Conservation (phyloP, 2,329 filamentous ascomycete genomes). For the Fusarium hostae region DNA sequence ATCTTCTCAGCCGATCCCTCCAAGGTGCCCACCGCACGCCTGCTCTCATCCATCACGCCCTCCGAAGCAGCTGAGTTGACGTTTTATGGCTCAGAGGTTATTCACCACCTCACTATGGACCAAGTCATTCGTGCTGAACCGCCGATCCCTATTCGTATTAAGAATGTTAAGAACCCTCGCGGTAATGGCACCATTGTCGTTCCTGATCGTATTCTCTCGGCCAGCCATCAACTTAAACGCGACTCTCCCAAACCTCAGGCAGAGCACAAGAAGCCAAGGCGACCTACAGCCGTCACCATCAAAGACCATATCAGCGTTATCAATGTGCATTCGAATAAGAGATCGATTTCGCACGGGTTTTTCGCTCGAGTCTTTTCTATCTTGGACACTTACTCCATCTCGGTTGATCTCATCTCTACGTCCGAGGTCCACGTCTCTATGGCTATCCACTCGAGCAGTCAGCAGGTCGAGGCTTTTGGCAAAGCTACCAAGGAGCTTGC, state of each 20-base stretch:
- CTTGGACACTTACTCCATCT: slow-evolving; percentile 85
- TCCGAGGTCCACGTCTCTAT: slow-evolving; percentile 98
- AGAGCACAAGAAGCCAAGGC: slow-evolving; percentile 68
- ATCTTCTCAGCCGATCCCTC: slow-evolving; percentile 88
- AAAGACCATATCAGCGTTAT: slow-evolving; percentile 97
- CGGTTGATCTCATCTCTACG: slow-evolving; percentile 95
- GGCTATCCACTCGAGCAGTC: slow-evolving; percentile 86
- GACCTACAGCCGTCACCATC: slow-evolving; percentile 92
- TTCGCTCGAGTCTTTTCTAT: slow-evolving; percentile 94
- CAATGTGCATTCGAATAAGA: slow-evolving; percentile 98
- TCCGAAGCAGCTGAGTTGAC: slow-evolving; percentile 96
- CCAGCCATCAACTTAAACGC: slow-evolving; percentile 68
- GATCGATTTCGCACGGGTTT: slow-evolving; percentile 95
- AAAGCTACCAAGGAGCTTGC: slow-evolving; percentile 77
- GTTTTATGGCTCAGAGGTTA: slow-evolving; percentile 94
- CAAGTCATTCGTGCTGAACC: slow-evolving; percentile 85
- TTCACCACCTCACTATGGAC: slow-evolving; percentile 99
- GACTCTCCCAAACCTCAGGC: slow-evolving; percentile 55
- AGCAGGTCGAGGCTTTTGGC: slow-evolving; percentile 70
- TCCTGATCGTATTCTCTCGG: slow-evolving; percentile 72
- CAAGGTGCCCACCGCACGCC: slow-evolving; percentile 91
- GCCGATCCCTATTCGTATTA: slow-evolving; percentile 87
- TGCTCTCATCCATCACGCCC: slow-evolving; percentile 90
- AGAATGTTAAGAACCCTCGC: slow-evolving; percentile 89
- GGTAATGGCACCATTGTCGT: slow-evolving; percentile 84